Evolutionary conservation across 2,329 filamentous ascomycete species (phyloP).

Genomic region (Botrytis porri): DNA sequence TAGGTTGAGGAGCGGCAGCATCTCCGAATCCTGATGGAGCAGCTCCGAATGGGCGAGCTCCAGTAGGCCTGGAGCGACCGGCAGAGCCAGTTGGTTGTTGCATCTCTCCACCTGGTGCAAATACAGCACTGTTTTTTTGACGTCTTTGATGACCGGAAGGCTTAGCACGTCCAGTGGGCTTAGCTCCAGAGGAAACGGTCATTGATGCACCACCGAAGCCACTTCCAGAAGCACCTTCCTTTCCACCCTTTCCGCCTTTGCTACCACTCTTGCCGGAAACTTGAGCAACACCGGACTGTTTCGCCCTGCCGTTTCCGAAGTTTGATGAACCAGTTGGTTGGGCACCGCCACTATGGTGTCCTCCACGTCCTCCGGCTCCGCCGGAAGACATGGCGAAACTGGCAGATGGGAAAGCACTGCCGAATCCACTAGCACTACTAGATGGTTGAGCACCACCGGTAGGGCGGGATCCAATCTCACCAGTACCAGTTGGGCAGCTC

Average conservation of each 20-base stretch:
- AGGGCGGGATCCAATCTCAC: not conserved
- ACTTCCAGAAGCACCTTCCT: not conserved
- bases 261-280: not conserved
- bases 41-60: not conserved
- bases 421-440: not conserved
- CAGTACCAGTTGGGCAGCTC: conserved; percentile 6
- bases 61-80: not conserved
- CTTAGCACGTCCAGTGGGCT: not conserved
- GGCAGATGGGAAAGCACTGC: not conserved
- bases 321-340: not conserved
- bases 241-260: not conserved
- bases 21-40: not conserved
- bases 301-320: not conserved
- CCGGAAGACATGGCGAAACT: not conserved
- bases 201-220: not conserved
- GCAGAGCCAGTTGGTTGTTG: not conserved
- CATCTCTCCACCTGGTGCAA: not conserved
- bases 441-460: not conserved
- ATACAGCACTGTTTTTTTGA: not conserved
- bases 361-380: not conserved
- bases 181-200: not conserved
- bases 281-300: not conserved
- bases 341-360: not conserved
- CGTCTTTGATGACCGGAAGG: conserved; percentile 12
- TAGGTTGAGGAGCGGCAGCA: not conserved